Percentiles rank a stretch among this genome's conserved stretches.
These are phyloP conservation scores for Sporisorium scitamineum DNA, from an alignment of 1,284 basidiomycete genomes.

Conservation along the genomic window DNA sequence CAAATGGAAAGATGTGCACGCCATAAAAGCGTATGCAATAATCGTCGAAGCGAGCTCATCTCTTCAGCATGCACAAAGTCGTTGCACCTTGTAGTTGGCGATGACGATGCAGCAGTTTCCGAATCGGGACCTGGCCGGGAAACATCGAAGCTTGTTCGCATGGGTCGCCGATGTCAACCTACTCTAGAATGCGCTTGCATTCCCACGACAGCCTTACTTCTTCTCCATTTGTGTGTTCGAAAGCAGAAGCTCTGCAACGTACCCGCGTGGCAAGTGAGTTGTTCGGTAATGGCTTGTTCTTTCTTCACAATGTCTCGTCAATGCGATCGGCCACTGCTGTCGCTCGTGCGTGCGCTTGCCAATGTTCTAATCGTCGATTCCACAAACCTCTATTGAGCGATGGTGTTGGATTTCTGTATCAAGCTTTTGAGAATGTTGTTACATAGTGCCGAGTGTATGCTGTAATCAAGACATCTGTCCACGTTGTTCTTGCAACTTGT, in stretches of 20 bases:
- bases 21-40: background rate
- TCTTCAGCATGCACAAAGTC: background rate
- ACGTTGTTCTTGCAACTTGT: slow-evolving; percentile 77
- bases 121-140: background rate
- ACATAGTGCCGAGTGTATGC: slow-evolving; percentile 6
- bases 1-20: background rate
- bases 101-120: background rate
- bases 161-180: background rate
- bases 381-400: background rate
- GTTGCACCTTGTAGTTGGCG: background rate
- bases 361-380: background rate
- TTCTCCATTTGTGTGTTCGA: background rate
- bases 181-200: too few species aligned
- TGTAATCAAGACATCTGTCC: slow-evolving; percentile 36
- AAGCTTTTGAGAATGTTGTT: slow-evolving; percentile 21
- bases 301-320: background rate
- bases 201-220: background rate
- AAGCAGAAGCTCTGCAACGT: background rate
- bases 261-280: background rate
- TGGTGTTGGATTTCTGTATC: slow-evolving; percentile 12
- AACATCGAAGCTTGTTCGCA: background rate
- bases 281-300: background rate
- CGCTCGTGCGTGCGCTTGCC: background rate
- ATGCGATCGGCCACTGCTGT: background rate
- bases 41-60: background rate